phyloP scores from a whole-genome alignment of 306 rosid species.

The Alnus rubra region DNA sequence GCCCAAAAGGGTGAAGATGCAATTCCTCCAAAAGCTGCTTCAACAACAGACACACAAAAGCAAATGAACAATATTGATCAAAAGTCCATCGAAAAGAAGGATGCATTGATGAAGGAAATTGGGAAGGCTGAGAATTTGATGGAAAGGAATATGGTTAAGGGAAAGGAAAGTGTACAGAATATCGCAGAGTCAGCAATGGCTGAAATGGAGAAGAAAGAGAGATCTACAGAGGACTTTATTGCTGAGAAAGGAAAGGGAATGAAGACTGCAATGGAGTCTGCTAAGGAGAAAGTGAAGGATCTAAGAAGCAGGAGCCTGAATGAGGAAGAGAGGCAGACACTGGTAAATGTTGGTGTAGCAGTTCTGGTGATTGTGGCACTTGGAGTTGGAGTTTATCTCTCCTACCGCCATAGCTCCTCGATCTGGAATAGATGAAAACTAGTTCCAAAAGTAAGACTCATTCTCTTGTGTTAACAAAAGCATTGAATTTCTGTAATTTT shows the following conservation, averaged over 20 bases:
- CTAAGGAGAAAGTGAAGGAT: conserved; percentile 30
- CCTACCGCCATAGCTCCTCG: conserved; percentile 31
- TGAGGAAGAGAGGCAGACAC: conserved; percentile 37
- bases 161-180: conserved; percentile 25
- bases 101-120: conserved; percentile 18
- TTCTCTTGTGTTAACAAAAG: background rate
- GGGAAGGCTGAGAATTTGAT: conserved; percentile 3
- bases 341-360: conserved; percentile 53
- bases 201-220: background rate
- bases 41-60: background rate
- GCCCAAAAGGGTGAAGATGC: conserved; percentile 27
- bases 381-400: conserved; percentile 43
- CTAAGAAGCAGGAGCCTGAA: conserved; percentile 18
- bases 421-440: conserved; percentile 20
- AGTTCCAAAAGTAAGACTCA: background rate
- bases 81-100: background rate
- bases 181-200: conserved; percentile 15
- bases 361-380: conserved; percentile 49
- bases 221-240: background rate
- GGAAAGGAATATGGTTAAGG: conserved; percentile 8
- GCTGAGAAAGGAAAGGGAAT: conserved; percentile 25
- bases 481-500: background rate
- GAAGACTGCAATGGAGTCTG: conserved; percentile 22
- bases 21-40: conserved; percentile 21
- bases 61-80: background rate